Percentiles rank a stretch among this genome's conserved stretches.
phyloP scores from a whole-genome alignment of 1,284 basidiomycete genomes.

The Mycosarcoma maydis region DNA sequence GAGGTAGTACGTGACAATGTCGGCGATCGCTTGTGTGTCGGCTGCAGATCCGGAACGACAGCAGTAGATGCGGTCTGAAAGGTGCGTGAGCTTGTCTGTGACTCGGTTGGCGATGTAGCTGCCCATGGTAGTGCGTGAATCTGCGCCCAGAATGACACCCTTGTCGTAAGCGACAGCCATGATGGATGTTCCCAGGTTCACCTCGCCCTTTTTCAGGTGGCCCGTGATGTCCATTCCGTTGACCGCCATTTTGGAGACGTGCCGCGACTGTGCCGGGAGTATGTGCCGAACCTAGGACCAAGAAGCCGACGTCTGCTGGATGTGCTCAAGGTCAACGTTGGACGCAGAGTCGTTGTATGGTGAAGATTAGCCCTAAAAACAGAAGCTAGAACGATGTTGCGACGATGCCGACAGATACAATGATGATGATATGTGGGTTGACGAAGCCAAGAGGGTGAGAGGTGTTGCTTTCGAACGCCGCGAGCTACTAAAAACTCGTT shows the following conservation, averaged over 20 bases:
- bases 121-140: conserved; percentile 95
- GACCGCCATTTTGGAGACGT: conserved; percentile 26
- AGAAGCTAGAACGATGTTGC: too few species aligned
- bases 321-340: too few species aligned
- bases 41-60: conserved; percentile 98
- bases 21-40: conserved; percentile 94
- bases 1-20: conserved; percentile 86
- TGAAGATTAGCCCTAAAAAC: too few species aligned
- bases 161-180: conserved; percentile 98
- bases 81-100: conserved; percentile 95
- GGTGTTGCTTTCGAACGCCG: conserved; percentile 18
- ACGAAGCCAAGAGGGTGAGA: not conserved
- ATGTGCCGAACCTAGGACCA: too few species aligned
- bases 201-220: conserved; percentile 65
- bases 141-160: conserved; percentile 95
- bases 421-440: too few species aligned
- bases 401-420: too few species aligned
- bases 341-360: too few species aligned
- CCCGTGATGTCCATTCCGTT: conserved; percentile 50
- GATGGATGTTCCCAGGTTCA: conserved; percentile 80
- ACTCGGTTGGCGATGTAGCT: conserved; percentile 98
- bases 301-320: not conserved
- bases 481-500: conserved; percentile 5
- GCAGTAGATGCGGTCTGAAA: conserved; percentile 98
- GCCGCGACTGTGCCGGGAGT: not conserved